phyloP scores from a whole-genome alignment of 2,329 filamentous ascomycete genomes.

The Paecilomyces dactylethromorphus region DNA sequence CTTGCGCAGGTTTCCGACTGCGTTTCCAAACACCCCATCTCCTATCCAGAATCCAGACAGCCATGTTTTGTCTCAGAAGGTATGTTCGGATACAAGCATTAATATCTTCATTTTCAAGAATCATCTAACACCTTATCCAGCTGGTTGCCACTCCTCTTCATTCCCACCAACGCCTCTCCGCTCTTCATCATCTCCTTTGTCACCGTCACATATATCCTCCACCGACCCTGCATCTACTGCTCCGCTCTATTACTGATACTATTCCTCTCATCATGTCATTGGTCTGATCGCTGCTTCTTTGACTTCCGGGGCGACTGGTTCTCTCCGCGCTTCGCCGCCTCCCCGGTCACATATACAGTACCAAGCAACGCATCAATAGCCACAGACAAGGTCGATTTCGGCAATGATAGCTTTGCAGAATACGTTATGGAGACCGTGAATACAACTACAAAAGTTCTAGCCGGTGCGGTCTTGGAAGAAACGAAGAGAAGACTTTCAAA shows the following conservation, averaged over 20 bases:
- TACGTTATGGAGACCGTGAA: constrained; percentile 50
- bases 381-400: constrained; percentile 16
- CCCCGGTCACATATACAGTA: constrained; percentile 21
- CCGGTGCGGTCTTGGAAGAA: constrained; percentile 60
- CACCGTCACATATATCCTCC: constrained; percentile 89
- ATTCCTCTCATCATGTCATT: constrained; percentile 84
- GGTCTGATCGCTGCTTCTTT: constrained; percentile 86
- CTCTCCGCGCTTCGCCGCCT: constrained; percentile 58
- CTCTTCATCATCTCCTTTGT: constrained; percentile 85
- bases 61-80: constrained; percentile 64
- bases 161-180: constrained; percentile 77
- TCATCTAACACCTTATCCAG: constrained; percentile 36
- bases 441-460: constrained; percentile 62
- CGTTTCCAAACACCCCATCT: not conserved
- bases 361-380: constrained; percentile 18
- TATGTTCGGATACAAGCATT: constrained; percentile 22
- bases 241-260: constrained; percentile 91
- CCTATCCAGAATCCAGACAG: constrained; percentile 7
- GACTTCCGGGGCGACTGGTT: constrained; percentile 93
- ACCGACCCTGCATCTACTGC: constrained; percentile 96
- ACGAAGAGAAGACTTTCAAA: constrained; percentile 34
- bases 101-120: not conserved
- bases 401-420: constrained; percentile 25
- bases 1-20: not conserved
- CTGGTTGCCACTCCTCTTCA: constrained; percentile 82